Conservation (phyloP, 108 stramenopile species). For the Pseudonitzschia multistriata region DNA sequence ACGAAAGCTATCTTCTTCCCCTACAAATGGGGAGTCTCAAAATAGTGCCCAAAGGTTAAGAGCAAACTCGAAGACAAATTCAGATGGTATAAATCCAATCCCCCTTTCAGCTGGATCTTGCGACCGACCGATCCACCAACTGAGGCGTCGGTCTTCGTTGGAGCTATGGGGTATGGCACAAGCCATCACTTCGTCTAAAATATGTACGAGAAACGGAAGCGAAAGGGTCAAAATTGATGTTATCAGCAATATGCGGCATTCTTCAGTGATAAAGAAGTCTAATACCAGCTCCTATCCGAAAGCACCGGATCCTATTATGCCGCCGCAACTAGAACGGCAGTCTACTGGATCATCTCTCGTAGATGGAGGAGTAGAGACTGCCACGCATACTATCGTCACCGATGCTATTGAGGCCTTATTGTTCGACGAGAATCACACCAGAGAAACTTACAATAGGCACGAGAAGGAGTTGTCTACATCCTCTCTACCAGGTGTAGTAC, state of each 20-base stretch:
- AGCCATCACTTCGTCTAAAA: constrained; percentile 38
- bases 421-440: constrained; percentile 48
- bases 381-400: constrained; percentile 54
- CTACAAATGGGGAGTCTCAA: constrained; percentile 10
- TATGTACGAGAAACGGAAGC: constrained; percentile 18
- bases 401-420: constrained; percentile 56
- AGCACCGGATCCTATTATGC: not conserved
- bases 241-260: not conserved
- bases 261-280: not conserved
- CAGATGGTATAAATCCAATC: not conserved
- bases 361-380: constrained; percentile 41
- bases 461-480: constrained; percentile 43
- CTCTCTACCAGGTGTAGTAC: constrained; percentile 52
- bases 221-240: not conserved
- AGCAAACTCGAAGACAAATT: not conserved
- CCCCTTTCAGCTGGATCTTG: not conserved
- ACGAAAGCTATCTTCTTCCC: constrained; percentile 37
- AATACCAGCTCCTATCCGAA: not conserved
- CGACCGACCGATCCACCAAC: not conserved
- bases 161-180: constrained; percentile 40
- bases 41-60: constrained; percentile 9
- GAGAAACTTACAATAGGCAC: constrained; percentile 48
- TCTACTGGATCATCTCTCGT: constrained; percentile 30
- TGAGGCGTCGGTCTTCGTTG: constrained; percentile 28
- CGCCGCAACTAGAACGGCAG: constrained; percentile 4